Base-by-base conservation (phyloP, 345 rosid species). In the Salix caprea region DNA sequence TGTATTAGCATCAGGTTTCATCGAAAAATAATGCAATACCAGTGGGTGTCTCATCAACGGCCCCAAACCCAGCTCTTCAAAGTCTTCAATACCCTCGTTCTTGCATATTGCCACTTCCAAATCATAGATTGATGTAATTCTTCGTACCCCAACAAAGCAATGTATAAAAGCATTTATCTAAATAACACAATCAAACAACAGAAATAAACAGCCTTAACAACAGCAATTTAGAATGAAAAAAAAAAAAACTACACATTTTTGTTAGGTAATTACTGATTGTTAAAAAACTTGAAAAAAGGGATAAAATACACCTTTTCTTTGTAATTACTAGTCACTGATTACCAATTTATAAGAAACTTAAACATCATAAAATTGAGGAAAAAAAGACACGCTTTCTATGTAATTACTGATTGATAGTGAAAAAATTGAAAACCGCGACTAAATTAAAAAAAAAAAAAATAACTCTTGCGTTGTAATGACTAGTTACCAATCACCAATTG, bases 91-190 rank as follows among this genome's bases (percentile, higher is more conserved):
- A 73, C 90, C 88, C 86, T 92, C 97, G 76, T 79, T 89, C 70
- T 83, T 76, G 78, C 98, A 91, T 30, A 92, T 83, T 34, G 89
- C 97, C 78, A 74, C 79, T 79, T 92, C 89, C 91, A 94, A 83
- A 78, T 94, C 98, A 85, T 89, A 80, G 82, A 94, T 77, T 30
- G 97, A 84, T 70, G 92, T 86, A 10, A 94, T 87, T 71, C 82
- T 85, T 81, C 90, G 79, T 42, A 88, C 94, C 74, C 85, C 94
- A 58, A 90, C 88, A 72, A 85, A 94, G 86, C 98, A 94, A 79
- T 90, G 92, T 73, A 94, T 91, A 85, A 90, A 94, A 13, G 97
- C 91, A 88, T 92, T 90, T 72, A 94, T 81, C 98, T 94, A 83
- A 65, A 81, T 37, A 72, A 70, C 36, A 23, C 65, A 71, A 61